Evolutionary conservation across 768 basidiomycete genomes (phyloP), one percentile per base, ranked within the genome.

Genomic region (Calvatia gigantea): DNA sequence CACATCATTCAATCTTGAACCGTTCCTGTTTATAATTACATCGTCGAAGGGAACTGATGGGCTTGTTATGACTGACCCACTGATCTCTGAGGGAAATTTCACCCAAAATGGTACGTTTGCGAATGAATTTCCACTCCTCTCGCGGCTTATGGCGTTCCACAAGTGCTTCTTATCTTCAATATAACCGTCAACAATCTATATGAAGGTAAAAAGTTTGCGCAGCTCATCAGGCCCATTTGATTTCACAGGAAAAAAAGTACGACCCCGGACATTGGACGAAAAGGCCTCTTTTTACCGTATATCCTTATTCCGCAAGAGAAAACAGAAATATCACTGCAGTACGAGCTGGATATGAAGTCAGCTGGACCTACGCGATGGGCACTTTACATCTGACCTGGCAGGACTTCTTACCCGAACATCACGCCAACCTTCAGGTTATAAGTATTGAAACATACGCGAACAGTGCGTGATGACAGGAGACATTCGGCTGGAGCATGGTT

Each of bases 191-290:
- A 23, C 32, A 25, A 21, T 23, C 51, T 29, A 53, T 43, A 33
- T 53, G 19, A 28, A 43, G 51, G 27, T 31, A 17, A 43, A 52
- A 53, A 43, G 51, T 53, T 43, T 53, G 41, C 35, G 33, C 48
- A 50, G 48, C 23, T 38, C 48, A 50, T 50, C 48, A 50, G 48
- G 38, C 29, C 39, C 29, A 53, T 44, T 42, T 44, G 31, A 44
- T 53, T 44, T 32, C 28, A 8, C 3, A 12, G 43, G 31, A 31
- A 31, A 48, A 33, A 7, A 8, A 12, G 7, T 15, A 25, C 17
- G 27, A 48, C n/a, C 46, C 33, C 31, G 46, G 29, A 33, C 28
- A 32, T 32, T 27, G 45, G 32, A 47, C 17, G 32, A 12, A 32
- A 48, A n/a, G 12, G n/a, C 7, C 46, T 2, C 31, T 27, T 32